These are phyloP conservation scores for Ophiostoma sp. DNA, from an alignment of 2,329 filamentous ascomycete genomes.

Conservation along the genomic window DNA sequence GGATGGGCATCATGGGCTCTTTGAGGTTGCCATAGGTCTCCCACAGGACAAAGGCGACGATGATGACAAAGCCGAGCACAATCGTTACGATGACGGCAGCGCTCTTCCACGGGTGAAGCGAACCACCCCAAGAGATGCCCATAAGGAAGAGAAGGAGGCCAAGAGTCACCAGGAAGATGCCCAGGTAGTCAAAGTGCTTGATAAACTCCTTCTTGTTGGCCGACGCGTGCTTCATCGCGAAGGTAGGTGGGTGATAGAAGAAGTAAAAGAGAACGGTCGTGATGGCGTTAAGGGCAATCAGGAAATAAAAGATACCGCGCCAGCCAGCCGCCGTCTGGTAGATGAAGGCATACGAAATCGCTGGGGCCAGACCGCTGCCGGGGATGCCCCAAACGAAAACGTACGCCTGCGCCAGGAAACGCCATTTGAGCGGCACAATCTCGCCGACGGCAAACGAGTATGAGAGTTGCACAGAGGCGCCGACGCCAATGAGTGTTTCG, in stretches of 20 bases:
- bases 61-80: background rate
- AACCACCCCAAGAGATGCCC: constrained; percentile 38
- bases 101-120: constrained; percentile 38
- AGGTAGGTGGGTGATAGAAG: constrained; percentile 40
- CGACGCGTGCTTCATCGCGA: constrained; percentile 36
- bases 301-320: constrained; percentile 37
- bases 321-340: constrained; percentile 34
- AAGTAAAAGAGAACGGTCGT: constrained; percentile 36
- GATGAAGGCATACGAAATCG: constrained; percentile 35
- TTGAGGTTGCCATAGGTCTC: constrained; percentile 33
- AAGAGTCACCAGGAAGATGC: constrained; percentile 36
- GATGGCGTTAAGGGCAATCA: constrained; percentile 36
- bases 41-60: constrained; percentile 10
- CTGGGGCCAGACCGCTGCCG: constrained; percentile 35
- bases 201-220: constrained; percentile 33
- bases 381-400: constrained; percentile 39
- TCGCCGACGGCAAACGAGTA: constrained; percentile 42
- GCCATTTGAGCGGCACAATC: constrained; percentile 42
- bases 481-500: constrained; percentile 41
- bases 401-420: constrained; percentile 37
- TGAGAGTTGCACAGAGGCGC: constrained; percentile 40
- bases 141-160: constrained; percentile 38
- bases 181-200: constrained; percentile 39
- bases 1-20: constrained; percentile 42
- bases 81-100: constrained; percentile 37